phyloP scores from a whole-genome alignment of 1,284 basidiomycete species.

The Trichosporon inkin region DNA sequence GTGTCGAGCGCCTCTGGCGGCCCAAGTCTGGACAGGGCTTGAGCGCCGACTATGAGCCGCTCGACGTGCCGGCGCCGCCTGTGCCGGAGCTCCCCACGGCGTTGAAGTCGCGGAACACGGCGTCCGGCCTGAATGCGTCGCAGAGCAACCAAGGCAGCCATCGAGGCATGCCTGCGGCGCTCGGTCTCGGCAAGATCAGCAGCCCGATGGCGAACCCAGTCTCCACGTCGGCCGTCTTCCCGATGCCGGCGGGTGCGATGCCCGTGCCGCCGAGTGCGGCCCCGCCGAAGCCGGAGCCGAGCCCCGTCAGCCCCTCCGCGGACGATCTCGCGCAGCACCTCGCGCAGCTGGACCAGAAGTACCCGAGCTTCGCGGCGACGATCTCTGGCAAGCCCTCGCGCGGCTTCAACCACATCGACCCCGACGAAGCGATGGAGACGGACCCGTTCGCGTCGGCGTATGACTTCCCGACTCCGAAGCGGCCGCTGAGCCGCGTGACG shows the following conservation, averaged over 20 bases:
- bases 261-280: neutral
- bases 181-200: neutral
- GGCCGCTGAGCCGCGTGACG: slow-evolving; percentile 2
- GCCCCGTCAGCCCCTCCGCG: neutral
- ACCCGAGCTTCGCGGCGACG: neutral
- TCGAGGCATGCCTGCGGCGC: neutral
- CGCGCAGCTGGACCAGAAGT: neutral
- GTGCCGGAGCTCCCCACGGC: neutral
- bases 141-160: neutral
- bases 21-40: slow-evolving; percentile 41
- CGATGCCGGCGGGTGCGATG: neutral
- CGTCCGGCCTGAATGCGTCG: neutral
- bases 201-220: slow-evolving; percentile 2
- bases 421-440: slow-evolving; percentile 1
- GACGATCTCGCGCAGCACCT: slow-evolving; percentile 2
- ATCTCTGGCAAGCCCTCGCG: neutral
- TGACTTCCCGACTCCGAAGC: slow-evolving; percentile 12
- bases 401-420: slow-evolving; percentile 3
- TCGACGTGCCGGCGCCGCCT: neutral
- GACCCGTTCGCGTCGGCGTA: slow-evolving; percentile 40
- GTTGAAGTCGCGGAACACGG: neutral
- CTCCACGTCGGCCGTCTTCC: neutral
- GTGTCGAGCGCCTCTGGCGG: slow-evolving; percentile 42
- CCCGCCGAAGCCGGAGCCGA: neutral
- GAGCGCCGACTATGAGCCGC: slow-evolving; percentile 25